A percentile compares a stretch with the other conserved stretches of the same genome.
These are phyloP conservation scores for Tillandsia fasciculata DNA, from an alignment of 176 grass and related monocot species.

Conservation along the genomic window DNA sequence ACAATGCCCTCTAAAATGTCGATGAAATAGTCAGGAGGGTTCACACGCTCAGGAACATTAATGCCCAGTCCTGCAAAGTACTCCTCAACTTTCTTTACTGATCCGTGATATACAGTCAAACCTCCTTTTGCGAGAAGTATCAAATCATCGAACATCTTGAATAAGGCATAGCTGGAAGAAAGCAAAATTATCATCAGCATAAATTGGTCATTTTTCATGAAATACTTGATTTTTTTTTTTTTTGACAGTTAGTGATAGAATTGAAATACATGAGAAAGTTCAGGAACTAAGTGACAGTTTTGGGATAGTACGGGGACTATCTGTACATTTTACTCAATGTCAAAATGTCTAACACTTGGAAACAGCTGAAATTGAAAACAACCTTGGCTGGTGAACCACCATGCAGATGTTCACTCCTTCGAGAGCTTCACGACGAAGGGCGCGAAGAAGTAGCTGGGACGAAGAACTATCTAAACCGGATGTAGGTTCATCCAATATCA, in stretches of 20 bases:
- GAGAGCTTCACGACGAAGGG: conserved; percentile 67
- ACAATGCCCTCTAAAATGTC: conserved; percentile 83
- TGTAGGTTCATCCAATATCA: conserved; percentile 87
- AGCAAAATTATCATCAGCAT: conserved; percentile 5
- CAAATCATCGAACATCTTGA: conserved; percentile 83
- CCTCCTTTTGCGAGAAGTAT: conserved; percentile 91
- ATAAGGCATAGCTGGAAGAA: conserved; percentile 57
- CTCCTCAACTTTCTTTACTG: conserved; percentile 81
- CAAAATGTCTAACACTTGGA: background rate
- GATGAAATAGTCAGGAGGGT: conserved; percentile 93
- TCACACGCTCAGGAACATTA: conserved; percentile 70
- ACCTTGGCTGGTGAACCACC: conserved; percentile 98
- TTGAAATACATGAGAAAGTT: too few species aligned
- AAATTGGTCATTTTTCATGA: background rate
- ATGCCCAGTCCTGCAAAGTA: conserved; percentile 74
- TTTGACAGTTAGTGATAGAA: too few species aligned
- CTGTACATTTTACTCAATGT: background rate
- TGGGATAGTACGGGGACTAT: too few species aligned
- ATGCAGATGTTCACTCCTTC: conserved; percentile 88
- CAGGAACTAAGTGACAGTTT: too few species aligned
- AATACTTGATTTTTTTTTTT: too few species aligned
- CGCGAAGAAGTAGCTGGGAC: conserved; percentile 63
- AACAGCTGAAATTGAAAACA: conserved; percentile 15
- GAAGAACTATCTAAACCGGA: conserved; percentile 90
- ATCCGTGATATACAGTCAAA: conserved; percentile 73